phyloP scores from a whole-genome alignment of 2,329 filamentous ascomycete genomes.

The Rhynchosporium graminicola region DNA sequence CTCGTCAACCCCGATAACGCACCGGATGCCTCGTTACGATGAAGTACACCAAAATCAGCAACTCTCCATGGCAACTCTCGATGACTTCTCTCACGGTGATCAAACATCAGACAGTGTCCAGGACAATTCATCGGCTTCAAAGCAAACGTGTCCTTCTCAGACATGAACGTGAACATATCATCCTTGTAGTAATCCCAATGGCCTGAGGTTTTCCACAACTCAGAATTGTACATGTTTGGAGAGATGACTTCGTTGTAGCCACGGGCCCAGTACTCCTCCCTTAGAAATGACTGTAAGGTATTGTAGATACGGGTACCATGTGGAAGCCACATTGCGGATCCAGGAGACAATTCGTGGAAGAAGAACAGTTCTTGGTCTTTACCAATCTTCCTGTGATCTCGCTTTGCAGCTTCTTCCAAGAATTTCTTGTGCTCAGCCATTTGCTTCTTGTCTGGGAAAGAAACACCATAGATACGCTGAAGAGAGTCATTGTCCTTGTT shows the following conservation, averaged over 20 bases:
- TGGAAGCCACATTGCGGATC: conserved; percentile 88
- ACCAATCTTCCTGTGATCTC: conserved; percentile 91
- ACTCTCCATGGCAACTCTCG: conserved; percentile 87
- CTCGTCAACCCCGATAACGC: conserved; percentile 88
- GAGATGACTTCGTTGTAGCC: conserved; percentile 95
- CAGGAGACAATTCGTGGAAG: conserved; percentile 92
- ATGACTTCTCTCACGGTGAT: conserved; percentile 81
- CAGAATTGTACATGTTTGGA: conserved; percentile 93
- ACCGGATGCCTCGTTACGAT: conserved; percentile 93
- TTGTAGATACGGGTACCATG: conserved; percentile 95
- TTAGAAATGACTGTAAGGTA: conserved; percentile 76
- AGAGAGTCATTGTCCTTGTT: conserved; percentile 92
- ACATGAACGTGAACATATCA: conserved; percentile 87
- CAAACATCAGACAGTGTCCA: conserved; percentile 87
- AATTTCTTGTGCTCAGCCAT: conserved; percentile 93
- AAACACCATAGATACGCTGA: conserved; percentile 94
- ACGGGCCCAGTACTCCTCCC: conserved; percentile 87
- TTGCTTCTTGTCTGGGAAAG: conserved; percentile 93
- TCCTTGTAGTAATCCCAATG: conserved; percentile 95
- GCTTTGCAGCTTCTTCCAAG: conserved; percentile 95
- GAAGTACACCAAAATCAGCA: conserved; percentile 93
- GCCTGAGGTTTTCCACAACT: conserved; percentile 91
- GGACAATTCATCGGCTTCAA: conserved; percentile 99
- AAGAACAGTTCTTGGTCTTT: conserved; percentile 97
- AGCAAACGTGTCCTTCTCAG: conserved; percentile 82